Evolutionary conservation across 2,329 filamentous ascomycete species (phyloP).

Genomic region (Fusarium tanahbumbuense): DNA sequence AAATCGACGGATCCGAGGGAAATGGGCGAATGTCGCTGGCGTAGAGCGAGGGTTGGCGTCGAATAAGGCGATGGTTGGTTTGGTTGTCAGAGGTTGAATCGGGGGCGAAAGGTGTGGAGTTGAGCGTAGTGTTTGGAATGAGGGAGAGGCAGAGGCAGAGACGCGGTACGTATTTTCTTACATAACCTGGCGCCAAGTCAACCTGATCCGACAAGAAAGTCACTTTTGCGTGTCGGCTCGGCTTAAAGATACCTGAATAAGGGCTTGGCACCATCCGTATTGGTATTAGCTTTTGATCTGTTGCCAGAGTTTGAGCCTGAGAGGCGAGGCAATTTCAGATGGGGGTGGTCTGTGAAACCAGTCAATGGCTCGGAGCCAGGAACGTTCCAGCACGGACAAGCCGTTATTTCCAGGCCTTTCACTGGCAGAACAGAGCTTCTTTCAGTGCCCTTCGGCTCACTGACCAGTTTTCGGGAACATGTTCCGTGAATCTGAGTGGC

Average conservation of each 20-base stretch:
- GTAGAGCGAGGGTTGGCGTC: conserved; percentile 44
- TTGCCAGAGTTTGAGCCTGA: conserved; percentile 46
- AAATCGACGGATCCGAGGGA: conserved; percentile 31
- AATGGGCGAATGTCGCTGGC: conserved; percentile 43
- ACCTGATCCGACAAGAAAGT: neutral
- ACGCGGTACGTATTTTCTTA: conserved; percentile 10
- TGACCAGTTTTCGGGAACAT: conserved; percentile 28
- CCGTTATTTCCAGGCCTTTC: conserved; percentile 22
- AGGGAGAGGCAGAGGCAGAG: conserved; percentile 39
- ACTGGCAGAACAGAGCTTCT: conserved; percentile 1
- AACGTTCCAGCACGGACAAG: conserved; percentile 28
- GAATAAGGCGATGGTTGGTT: conserved; percentile 39
- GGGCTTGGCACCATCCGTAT: neutral
- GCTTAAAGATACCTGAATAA: neutral
- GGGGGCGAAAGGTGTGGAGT: conserved; percentile 46
- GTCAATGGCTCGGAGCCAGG: conserved; percentile 19
- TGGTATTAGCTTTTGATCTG: neutral
- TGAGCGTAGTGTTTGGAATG: conserved; percentile 48
- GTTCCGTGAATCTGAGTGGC: conserved; percentile 38
- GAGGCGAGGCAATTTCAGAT: conserved; percentile 48
- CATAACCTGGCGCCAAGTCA: neutral
- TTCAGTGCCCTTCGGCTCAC: conserved; percentile 30
- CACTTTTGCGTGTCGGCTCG: neutral
- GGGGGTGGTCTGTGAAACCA: conserved; percentile 20
- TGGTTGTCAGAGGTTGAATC: conserved; percentile 47